Base-by-base conservation (phyloP, 2,329 filamentous ascomycete genomes). In the Ceratocystis harringtonii region DNA sequence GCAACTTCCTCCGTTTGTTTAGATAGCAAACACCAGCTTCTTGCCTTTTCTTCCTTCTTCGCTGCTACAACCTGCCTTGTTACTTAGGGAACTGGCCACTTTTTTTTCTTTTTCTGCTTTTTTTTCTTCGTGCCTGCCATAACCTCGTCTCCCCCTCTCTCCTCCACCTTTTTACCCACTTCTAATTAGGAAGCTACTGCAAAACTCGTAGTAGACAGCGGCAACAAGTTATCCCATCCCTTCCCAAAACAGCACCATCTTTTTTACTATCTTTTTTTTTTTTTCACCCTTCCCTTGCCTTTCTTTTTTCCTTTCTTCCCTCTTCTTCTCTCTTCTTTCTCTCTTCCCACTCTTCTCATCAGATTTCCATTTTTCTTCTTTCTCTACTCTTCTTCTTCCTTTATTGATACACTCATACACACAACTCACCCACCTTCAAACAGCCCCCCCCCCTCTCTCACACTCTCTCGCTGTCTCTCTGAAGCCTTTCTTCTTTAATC, bases 381-480 rank as follows among this genome's bases (percentile, higher is more conserved):
- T 50, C 58, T 68, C 67, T 41, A 41, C 36, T 68, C 69, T 66
- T 64, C 66, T 60, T 50, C 68, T 67, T 62, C 68, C 68, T 68
- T 60, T 61, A 44, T 58, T 52, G 48, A 19, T 52, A 52, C 48
- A 61, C 64, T 60, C 52, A 62, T 55, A 58, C 58, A 61, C 63
- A n/a, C 43, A 44, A 30, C 58, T 41, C 30, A 22, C 25, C 44
- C 61, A n/a, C n/a, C 44, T 58, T 48, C 43, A 30, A 28, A 30
- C 50, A 19, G 10, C 36, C 36, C 58, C 25, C 22, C 2, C 22
- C 22, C 36, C 43, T 32, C 28, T 61, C 64, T 43, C 48, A 50
- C 61, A n/a, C 41, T 63, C 61, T 30, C 61, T 65, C 41, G 60
- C 55, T 64, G 43, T 68, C 45, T 50, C 48, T 52, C 52, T 32